A percentile compares a stretch with the other conserved stretches of the same genome.
phyloP scores from a whole-genome alignment of 345 rosid genomes.

The Dimocarpus longan region DNA sequence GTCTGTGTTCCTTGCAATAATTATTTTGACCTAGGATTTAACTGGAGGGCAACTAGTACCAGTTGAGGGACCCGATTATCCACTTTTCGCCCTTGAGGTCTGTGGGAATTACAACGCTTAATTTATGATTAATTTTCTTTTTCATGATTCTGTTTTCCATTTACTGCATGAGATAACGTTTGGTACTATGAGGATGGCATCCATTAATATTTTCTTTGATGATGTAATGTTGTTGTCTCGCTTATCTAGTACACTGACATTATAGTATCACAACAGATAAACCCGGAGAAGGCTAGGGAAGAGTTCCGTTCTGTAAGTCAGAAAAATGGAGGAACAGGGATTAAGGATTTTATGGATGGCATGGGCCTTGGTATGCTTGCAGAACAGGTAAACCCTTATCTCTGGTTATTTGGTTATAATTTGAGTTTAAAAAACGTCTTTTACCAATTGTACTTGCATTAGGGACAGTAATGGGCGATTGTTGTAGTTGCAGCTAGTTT shows the following conservation, averaged over 20 bases:
- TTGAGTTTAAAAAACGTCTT: constrained; percentile 1
- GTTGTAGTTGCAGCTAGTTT: neutral
- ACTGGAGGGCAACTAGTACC: constrained; percentile 86
- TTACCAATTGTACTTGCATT: neutral
- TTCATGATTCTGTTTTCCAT: constrained; percentile 16
- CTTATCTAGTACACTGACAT: constrained; percentile 33
- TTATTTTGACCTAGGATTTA: constrained; percentile 59
- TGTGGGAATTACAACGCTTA: constrained; percentile 11
- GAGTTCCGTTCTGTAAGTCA: constrained; percentile 78
- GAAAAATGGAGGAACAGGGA: constrained; percentile 75
- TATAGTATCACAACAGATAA: constrained; percentile 57
- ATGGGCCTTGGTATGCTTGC: constrained; percentile 96
- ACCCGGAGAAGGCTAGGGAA: constrained; percentile 96
- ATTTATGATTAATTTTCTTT: constrained; percentile 8
- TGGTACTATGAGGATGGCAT: neutral
- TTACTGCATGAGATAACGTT: too few relatives aligned
- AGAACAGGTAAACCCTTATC: constrained; percentile 67
- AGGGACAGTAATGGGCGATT: neutral
- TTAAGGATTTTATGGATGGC: constrained; percentile 96
- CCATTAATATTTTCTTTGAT: neutral
- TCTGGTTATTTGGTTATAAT: constrained; percentile 2
- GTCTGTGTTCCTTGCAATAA: neutral
- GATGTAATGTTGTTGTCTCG: constrained; percentile 5
- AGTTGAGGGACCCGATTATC: constrained; percentile 90
- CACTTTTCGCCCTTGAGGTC: constrained; percentile 97